Conservation (phyloP, 495 filamentous ascomycete species). For the Trichoderma reesei region DNA sequence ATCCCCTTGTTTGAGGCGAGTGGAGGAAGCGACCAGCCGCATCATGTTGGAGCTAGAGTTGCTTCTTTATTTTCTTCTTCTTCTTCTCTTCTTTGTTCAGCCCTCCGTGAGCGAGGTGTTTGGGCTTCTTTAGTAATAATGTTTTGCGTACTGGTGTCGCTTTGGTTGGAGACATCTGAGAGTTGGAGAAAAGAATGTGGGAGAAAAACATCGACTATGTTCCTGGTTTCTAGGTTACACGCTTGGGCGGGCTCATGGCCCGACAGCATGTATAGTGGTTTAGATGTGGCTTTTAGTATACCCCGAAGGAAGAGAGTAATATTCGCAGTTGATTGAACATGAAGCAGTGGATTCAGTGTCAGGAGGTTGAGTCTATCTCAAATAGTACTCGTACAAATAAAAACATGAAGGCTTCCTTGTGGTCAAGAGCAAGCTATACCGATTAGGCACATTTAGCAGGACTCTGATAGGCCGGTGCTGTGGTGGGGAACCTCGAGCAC, state of each 20-base stretch:
- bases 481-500: not conserved
- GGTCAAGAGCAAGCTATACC: no score
- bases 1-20: not conserved
- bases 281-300: constrained; percentile 9
- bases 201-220: not conserved
- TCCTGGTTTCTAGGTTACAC: not conserved
- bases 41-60: not conserved
- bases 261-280: constrained; percentile 5
- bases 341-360: no score
- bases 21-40: not conserved
- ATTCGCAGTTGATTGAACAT: not conserved
- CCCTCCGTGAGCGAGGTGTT: not conserved
- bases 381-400: no score
- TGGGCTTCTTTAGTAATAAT: not conserved
- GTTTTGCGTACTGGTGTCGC: not conserved
- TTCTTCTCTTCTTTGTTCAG: not conserved
- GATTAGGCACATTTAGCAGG: not conserved
- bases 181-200: not conserved
- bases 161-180: not conserved
- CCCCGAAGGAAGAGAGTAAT: constrained; percentile 1
- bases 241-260: not conserved
- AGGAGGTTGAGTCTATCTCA: no score
- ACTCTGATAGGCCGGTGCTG: not conserved
- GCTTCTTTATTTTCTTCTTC: not conserved
- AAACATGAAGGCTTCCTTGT: no score